Base-by-base conservation (phyloP, 805 yeast species). In the Starmera amethionina region DNA sequence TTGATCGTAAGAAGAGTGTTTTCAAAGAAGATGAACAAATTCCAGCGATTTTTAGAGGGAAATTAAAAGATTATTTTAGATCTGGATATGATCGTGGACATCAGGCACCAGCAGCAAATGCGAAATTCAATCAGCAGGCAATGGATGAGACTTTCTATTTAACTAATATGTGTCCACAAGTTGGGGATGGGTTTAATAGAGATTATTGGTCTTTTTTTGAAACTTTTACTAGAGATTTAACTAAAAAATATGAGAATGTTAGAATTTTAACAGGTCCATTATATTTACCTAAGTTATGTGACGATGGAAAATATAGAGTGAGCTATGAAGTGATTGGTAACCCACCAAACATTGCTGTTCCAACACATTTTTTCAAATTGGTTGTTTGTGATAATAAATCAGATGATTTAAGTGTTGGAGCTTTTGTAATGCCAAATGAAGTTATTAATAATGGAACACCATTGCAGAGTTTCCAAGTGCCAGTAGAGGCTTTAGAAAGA, bases 141-240 rank as follows among this genome's bases (percentile, higher is more conserved):
- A 90, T 93, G 97, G 82, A 93, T 61, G 95, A 90, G 59, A 93
- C 98, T 0, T 93, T 93, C 55, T 76, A 68, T 47, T 65, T 93
- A 51, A 81, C 95, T 6, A 93, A 93, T 61, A 90, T 93, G 72
- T 76, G 94, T 8, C 98, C 98, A 1, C 98, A 93, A 60, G 96
- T 93, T 4, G 98, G 98, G 4, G 95, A 82, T 5, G 98, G 98
- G 0, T 93, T 93, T 67, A 93, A 93, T 63, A 72, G 98, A 51
- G 97, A 93, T 58, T 83, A 93, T 59, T 93, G 98, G 98, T 95
- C 97, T 0, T 96, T 88, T 59, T 77, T 93, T 44, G 98, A 93
- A 61, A 83, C 84, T 53, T 93, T 93, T 57, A 77, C 81, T 36
- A 72, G 98, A 46, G 70, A 85, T 41, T 70, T 90, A 46, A 83